A percentile compares a stretch with the other conserved stretches of the same genome.
Evolutionary conservation across 140 eudicot genomes (phyloP).

Genomic region (Flaveria floridana): DNA sequence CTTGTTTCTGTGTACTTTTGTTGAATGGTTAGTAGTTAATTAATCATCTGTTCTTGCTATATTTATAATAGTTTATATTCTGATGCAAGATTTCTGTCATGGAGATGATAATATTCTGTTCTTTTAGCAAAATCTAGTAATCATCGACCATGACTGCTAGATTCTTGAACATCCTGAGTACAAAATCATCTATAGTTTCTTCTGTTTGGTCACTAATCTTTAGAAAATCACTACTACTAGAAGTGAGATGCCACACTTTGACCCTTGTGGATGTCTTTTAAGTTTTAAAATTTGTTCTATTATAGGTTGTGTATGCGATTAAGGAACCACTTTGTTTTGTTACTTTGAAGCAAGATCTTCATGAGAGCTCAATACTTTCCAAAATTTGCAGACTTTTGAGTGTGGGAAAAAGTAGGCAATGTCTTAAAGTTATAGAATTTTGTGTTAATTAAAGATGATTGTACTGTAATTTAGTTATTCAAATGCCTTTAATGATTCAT

Average conservation of each 20-base stretch:
- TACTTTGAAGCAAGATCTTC: slow-evolving; percentile 8
- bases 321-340: not conserved
- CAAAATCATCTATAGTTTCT: not conserved
- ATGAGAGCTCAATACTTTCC: not conserved
- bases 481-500: slow-evolving; percentile 18
- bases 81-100: slow-evolving; percentile 28
- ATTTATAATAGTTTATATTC: slow-evolving; percentile 22
- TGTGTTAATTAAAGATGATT: slow-evolving; percentile 22
- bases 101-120: not conserved
- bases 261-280: slow-evolving; percentile 10
- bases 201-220: not conserved
- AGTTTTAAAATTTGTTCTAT: not conserved
- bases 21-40: slow-evolving; percentile 29
- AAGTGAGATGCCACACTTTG: not conserved
- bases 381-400: not conserved
- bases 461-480: slow-evolving; percentile 15
- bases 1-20: slow-evolving; percentile 26
- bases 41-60: slow-evolving; percentile 22
- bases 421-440: slow-evolving; percentile 17
- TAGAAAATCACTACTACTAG: slow-evolving; percentile 2
- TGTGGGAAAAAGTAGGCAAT: not conserved
- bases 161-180: slow-evolving; percentile 15
- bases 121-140: slow-evolving; percentile 15
- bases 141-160: slow-evolving; percentile 23
- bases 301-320: not conserved